Base-by-base conservation (phyloP, 495 filamentous ascomycete genomes). In the Penicillium samsonianum region DNA sequence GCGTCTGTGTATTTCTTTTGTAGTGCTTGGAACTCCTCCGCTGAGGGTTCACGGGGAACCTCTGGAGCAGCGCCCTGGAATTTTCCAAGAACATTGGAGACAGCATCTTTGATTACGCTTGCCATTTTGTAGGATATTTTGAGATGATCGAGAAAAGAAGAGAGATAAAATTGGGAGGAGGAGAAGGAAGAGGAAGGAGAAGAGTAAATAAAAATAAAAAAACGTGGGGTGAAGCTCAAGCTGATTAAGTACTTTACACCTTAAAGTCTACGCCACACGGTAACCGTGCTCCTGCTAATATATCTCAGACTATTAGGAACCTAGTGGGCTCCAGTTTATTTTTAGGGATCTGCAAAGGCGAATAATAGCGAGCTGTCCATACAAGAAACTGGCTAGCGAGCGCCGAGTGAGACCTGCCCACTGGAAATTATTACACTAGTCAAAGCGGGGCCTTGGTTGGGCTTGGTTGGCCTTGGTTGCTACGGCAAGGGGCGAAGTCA, bases 1-100 rank as follows among this genome's bases (percentile, higher is more conserved):
- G 90, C 90, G 42, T 84, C 77, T 43, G 81, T 80, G 75, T 96
- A 99, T 66, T 89, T 89, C 54, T 87, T 74, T 72, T 82, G 83
- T 22, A 99, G 84, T 62, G 85, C 75, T 47, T 91, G 78, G 60
- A 95, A 74, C 67, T 96, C 84, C 61, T 88, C 82, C 31, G 82
- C 68, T 7, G 86, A 84, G 51, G 92, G 93, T 65, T 90, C 84
- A 61, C 82, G 78, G 57, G 79, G 79, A 31, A 78, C 68, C 42
- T 75, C 67, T 48, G 77, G 75, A 51, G 77, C 60, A 16, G 71
- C 68, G 55, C 80, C 72, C 45, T 84, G 72, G 50, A 86, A 60
- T 65, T 80, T 84, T 61, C 80, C 80, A 57, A 88, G 73, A 25
- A 87, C 57, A 53, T 81, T 88, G 71, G 80, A 79, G 64, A 90